Evolutionary conservation across 257 asterid species (phyloP).

Genomic region (Cynanchum wilfordii): DNA sequence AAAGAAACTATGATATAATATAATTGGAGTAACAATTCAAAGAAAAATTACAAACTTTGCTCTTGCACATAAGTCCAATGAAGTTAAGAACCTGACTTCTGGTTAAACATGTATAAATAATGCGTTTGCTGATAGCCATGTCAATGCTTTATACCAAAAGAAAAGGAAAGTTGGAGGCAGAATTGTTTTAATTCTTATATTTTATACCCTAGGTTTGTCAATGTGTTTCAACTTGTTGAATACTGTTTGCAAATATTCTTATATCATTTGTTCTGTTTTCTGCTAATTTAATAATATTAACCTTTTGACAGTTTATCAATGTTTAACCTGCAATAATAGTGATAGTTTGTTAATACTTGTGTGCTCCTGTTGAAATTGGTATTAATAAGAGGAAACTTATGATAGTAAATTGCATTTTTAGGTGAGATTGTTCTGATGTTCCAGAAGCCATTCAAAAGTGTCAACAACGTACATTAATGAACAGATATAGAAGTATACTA

Average conservation of each 20-base stretch:
- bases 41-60: neutral
- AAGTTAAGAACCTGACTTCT: neutral
- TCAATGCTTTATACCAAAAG: neutral
- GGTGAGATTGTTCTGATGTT: neutral
- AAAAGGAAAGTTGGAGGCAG: neutral
- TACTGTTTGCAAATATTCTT: neutral
- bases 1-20: no score
- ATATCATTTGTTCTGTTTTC: neutral
- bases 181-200: neutral
- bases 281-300: neutral
- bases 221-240: neutral
- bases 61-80: neutral
- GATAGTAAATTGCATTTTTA: neutral
- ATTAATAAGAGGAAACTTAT: neutral
- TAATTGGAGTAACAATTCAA: neutral
- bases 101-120: neutral
- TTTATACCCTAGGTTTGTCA: neutral
- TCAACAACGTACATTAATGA: neutral
- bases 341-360: neutral
- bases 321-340: neutral
- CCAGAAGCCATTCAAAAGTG: neutral
- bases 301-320: neutral
- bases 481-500: neutral
- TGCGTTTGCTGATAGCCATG: no score
- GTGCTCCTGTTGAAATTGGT: neutral